Base-by-base conservation (phyloP, 1,139 yeast species). In the Entelexis sorbosivorans region DNA sequence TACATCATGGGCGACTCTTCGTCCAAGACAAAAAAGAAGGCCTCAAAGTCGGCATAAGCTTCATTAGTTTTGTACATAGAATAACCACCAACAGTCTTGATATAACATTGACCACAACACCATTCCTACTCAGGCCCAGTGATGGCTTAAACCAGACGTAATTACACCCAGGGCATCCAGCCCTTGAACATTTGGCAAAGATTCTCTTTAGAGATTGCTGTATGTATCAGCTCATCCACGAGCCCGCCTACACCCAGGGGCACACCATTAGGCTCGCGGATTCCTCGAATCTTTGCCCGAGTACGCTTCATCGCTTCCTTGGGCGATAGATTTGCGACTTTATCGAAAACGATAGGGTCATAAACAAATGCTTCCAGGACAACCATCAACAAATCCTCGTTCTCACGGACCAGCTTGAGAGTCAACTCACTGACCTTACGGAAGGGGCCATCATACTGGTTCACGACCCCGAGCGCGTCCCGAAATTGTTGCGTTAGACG, bases 181-280 rank as follows among this genome's bases (percentile, higher is more conserved):
- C 99, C 99, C 34, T 85, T 79, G 66, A 87, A 93, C 98, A 93
- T 91, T 59, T 76, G 82, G 31, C 86, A 74, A 49, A 93, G 69
- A 57, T 82, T 80, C 50, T 81, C 85, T 7, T 72, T 70, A 5
- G 87, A 80, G 0, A 85, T 76, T 0, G 98, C 94, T 56, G 84
- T 87, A 60, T 84, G 89, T 47, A 91, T 84, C 53, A 91, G 74
- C 33, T 84, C 81, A 62, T 91, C 96, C 1, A 88, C 96, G 62
- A 91, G 96, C 0, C 96, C 97, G 52, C 84, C 82, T 2, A 89
- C 85, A 67, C 94, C 86, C 71, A 91, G 77, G 0, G 96, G 87
- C 45, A 88, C 71, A 0, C 93, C 89, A 60, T 86, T 95, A 24
- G 82, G 79, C 42, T 83, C 86, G 56, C 84, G 77, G 34, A 88